Conservation (phyloP, 345 rosid genomes). For the Dovyalis caffra region DNA sequence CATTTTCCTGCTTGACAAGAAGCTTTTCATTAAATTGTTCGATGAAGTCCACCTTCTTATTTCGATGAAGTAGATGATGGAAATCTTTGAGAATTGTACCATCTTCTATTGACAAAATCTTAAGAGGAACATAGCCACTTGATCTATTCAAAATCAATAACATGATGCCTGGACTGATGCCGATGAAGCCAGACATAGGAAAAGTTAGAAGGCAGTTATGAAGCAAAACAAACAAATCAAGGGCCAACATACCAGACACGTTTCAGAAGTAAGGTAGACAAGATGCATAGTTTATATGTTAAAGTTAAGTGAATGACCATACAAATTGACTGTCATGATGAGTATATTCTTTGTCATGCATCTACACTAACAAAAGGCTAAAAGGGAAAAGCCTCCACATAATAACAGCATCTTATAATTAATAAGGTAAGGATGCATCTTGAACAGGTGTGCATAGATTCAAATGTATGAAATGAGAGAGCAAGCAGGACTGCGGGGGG, state of each 20-base stretch:
- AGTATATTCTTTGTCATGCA: not conserved
- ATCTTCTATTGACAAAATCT: slow-evolving; percentile 94
- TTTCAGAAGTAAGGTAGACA: not conserved
- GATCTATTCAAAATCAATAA: slow-evolving; percentile 82
- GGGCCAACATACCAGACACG: too few species aligned
- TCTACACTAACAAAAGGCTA: not conserved
- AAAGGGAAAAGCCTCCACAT: not conserved
- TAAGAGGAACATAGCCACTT: slow-evolving; percentile 72
- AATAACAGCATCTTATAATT: not conserved
- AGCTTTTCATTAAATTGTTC: slow-evolving; percentile 98
- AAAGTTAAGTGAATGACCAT: not conserved
- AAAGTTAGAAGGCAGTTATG: slow-evolving; percentile 2
- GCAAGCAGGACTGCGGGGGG: too few species aligned
- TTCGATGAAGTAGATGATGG: slow-evolving; percentile 85
- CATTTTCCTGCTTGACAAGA: slow-evolving; percentile 97
- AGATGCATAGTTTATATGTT: not conserved
- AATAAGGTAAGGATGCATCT: not conserved
- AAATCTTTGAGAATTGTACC: slow-evolving; percentile 93
- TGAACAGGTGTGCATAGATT: not conserved
- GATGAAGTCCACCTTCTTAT: slow-evolving; percentile 96
- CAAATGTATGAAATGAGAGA: not conserved
- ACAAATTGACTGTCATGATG: not conserved
- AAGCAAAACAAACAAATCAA: not conserved
- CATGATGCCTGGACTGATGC: slow-evolving; percentile 93
- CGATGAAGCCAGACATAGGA: slow-evolving; percentile 4